Conservation (phyloP, 768 basidiomycete species). For the Artomyces pyxidatus region DNA sequence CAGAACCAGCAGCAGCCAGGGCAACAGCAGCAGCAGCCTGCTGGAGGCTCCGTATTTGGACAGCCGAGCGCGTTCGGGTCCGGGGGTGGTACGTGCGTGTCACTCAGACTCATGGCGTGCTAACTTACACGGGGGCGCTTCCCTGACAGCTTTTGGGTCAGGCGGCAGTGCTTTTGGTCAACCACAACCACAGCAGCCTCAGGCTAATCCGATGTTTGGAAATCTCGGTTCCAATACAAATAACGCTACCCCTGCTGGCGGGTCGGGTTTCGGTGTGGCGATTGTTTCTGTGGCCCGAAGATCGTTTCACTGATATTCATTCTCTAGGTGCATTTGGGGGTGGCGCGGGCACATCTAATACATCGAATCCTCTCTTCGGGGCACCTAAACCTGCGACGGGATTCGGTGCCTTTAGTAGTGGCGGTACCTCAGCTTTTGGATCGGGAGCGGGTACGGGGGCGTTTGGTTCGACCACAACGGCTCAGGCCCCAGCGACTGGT, state of each 20-base stretch:
- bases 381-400: conserved; percentile 62
- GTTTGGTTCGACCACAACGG: conserved; percentile 30
- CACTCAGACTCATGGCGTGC: conserved; percentile 16
- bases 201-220: conserved; percentile 79
- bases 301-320: neutral
- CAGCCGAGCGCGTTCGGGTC: conserved; percentile 60
- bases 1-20: conserved; percentile 61
- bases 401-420: conserved; percentile 71
- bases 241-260: conserved; percentile 24
- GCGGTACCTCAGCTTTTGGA: conserved; percentile 45
- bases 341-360: conserved; percentile 27
- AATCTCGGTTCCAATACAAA: conserved; percentile 38
- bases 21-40: conserved; percentile 35
- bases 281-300: conserved; percentile 11
- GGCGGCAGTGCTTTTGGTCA: conserved; percentile 55
- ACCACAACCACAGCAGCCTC: conserved; percentile 29
- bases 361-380: conserved; percentile 45
- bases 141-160: conserved; percentile 24
- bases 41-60: conserved; percentile 50
- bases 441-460: conserved; percentile 32
- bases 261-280: conserved; percentile 29
- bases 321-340: conserved; percentile 27
- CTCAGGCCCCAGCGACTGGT: conserved; percentile 30
- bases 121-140: neutral
- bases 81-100: conserved; percentile 47